Conservation (phyloP, 805 yeast genomes). For the Pichia sporocuriosa region DNA sequence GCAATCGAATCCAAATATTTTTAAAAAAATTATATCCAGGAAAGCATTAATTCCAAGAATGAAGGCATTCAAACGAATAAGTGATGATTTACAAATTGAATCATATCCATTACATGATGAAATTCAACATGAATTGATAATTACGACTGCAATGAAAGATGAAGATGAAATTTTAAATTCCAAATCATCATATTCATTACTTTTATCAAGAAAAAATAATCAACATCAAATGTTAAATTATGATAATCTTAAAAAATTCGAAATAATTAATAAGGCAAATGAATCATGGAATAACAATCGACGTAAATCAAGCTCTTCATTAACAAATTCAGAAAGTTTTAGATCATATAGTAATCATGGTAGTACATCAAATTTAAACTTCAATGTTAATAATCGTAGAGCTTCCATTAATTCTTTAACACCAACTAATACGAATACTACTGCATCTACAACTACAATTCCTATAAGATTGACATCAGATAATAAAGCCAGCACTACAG, state of each 20-base stretch:
- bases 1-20: conserved; percentile 15
- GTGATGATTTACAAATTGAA: conserved; percentile 30
- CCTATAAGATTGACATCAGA: not conserved
- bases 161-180: conserved; percentile 22
- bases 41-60: conserved; percentile 28
- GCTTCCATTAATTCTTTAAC: conserved; percentile 2
- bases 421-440: conserved; percentile 4
- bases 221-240: conserved; percentile 8
- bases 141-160: conserved; percentile 28
- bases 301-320: conserved; percentile 14
- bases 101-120: conserved; percentile 31
- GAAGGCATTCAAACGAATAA: conserved; percentile 31
- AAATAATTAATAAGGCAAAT: conserved; percentile 31
- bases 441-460: not conserved
- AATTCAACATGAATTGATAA: conserved; percentile 30
- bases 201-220: conserved; percentile 5
- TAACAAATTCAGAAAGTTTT: conserved; percentile 10
- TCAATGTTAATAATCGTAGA: not conserved
- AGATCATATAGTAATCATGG: conserved; percentile 9
- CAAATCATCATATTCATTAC: conserved; percentile 10
- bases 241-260: conserved; percentile 27
- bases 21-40: conserved; percentile 26
- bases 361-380: conserved; percentile 4
- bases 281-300: conserved; percentile 31
- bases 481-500: not conserved